A percentile compares a stretch with the other conserved stretches of the same genome.
Conservation (phyloP, 164 flowering plant species). For the Tinospora cordifolia region DNA sequence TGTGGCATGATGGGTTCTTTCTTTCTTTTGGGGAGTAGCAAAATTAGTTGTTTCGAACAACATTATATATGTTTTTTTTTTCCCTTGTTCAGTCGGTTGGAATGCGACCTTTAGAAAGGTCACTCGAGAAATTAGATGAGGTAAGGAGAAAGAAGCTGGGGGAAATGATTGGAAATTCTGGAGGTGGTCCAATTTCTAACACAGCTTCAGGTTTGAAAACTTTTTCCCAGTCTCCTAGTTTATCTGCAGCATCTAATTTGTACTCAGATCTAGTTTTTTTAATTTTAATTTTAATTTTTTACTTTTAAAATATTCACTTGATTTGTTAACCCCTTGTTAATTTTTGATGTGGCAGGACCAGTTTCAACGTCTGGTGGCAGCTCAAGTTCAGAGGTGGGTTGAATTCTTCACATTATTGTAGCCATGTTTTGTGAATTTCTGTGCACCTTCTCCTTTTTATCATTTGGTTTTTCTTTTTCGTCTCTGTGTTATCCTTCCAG, state of each 20-base stretch:
- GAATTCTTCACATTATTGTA: background rate
- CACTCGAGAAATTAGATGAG: conserved; percentile 95
- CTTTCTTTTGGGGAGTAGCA: conserved; percentile 1
- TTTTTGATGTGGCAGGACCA: conserved; percentile 25
- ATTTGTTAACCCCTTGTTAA: conserved; percentile 4
- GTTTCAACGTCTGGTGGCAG: conserved; percentile 40
- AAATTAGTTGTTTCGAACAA: background rate
- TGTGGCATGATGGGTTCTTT: background rate
- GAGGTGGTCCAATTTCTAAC: conserved; percentile 35
- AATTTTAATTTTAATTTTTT: background rate
- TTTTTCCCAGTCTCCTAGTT: background rate
- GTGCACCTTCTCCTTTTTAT: background rate
- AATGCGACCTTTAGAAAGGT: conserved; percentile 91
- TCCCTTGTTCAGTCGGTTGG: conserved; percentile 63
- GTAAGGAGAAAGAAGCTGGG: conserved; percentile 85
- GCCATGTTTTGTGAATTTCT: background rate
- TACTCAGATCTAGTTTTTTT: background rate
- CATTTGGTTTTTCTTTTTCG: background rate
- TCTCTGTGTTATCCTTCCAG: background rate
- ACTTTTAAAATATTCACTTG: background rate
- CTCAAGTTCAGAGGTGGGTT: conserved; percentile 37
- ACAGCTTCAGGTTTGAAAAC: conserved; percentile 44
- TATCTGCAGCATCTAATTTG: conserved; percentile 9
- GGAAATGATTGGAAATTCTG: conserved; percentile 79
- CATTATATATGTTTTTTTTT: background rate